Conservation (phyloP, 768 basidiomycete species). For the Hemileccinum rubropunctum region DNA sequence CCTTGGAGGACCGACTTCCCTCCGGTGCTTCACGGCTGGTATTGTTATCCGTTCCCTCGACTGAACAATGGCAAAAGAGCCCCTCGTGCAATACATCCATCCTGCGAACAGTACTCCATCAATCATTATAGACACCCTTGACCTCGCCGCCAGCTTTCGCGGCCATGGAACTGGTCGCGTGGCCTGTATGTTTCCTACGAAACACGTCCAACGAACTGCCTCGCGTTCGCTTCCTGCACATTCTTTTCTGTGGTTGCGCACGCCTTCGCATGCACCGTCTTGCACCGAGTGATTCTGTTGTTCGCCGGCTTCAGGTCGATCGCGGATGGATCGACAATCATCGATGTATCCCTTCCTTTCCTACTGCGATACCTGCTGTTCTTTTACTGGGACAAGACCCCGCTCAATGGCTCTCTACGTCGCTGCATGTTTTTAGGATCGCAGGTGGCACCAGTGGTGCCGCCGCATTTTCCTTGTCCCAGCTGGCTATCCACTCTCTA, state of each 20-base stretch:
- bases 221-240: slow-evolving; percentile 37
- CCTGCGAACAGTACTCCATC: not conserved
- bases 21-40: not conserved
- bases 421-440: slow-evolving; percentile 37
- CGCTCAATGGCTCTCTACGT: slow-evolving; percentile 32
- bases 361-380: slow-evolving; percentile 23
- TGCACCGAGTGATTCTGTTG: slow-evolving; percentile 47
- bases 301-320: slow-evolving; percentile 30
- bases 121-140: not conserved
- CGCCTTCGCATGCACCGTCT: slow-evolving; percentile 40
- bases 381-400: slow-evolving; percentile 30
- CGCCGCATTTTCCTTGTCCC: slow-evolving; percentile 31
- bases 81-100: not conserved
- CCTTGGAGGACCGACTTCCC: not conserved
- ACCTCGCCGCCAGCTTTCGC: slow-evolving; percentile 32
- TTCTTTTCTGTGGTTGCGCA: slow-evolving; percentile 32
- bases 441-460: slow-evolving; percentile 40
- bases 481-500: slow-evolving; percentile 29
- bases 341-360: slow-evolving; percentile 3
- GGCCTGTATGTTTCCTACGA: slow-evolving; percentile 21
- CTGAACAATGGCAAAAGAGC: not conserved
- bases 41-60: not conserved
- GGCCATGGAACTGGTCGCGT: slow-evolving; percentile 56
- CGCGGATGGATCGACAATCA: slow-evolving; percentile 27
- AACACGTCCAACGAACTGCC: slow-evolving; percentile 37